Conservation (phyloP, 1,139 yeast species). For the Geotrichum macrosporum region DNA sequence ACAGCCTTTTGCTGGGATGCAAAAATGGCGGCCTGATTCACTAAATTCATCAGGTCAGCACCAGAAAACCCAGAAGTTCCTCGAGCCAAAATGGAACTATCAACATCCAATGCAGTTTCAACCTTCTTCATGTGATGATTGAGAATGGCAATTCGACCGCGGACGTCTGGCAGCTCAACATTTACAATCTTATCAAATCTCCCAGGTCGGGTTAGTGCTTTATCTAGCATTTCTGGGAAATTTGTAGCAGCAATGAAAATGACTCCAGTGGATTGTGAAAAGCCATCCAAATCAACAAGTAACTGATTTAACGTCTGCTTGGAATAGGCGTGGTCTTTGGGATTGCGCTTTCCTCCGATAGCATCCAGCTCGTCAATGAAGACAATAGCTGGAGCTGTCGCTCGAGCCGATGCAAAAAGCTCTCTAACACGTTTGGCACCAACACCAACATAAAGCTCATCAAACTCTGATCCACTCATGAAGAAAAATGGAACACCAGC, state of each 20-base stretch:
- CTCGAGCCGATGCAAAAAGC: slow-evolving; percentile 85
- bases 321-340: slow-evolving; percentile 96
- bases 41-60: slow-evolving; percentile 91
- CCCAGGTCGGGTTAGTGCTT: slow-evolving; percentile 97
- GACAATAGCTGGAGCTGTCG: slow-evolving; percentile 93
- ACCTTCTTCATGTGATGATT: slow-evolving; percentile 90
- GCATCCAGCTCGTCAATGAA: slow-evolving; percentile 97
- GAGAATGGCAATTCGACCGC: slow-evolving; percentile 92
- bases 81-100: slow-evolving; percentile 83
- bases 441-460: slow-evolving; percentile 96
- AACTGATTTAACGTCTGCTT: slow-evolving; percentile 95
- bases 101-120: slow-evolving; percentile 78
- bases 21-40: slow-evolving; percentile 95
- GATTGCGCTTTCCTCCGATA: slow-evolving; percentile 95
- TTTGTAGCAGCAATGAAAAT: slow-evolving; percentile 97
- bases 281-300: slow-evolving; percentile 94
- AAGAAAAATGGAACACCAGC: slow-evolving; percentile 98
- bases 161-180: slow-evolving; percentile 94
- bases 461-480: slow-evolving; percentile 98
- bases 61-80: slow-evolving; percentile 98
- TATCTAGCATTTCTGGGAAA: slow-evolving; percentile 94
- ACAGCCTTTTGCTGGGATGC: slow-evolving; percentile 92
- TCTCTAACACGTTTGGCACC: slow-evolving; percentile 98
- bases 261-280: slow-evolving; percentile 86
- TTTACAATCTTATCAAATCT: slow-evolving; percentile 94